Conservation (phyloP, 768 basidiomycete species). For the Lactarius vividus region DNA sequence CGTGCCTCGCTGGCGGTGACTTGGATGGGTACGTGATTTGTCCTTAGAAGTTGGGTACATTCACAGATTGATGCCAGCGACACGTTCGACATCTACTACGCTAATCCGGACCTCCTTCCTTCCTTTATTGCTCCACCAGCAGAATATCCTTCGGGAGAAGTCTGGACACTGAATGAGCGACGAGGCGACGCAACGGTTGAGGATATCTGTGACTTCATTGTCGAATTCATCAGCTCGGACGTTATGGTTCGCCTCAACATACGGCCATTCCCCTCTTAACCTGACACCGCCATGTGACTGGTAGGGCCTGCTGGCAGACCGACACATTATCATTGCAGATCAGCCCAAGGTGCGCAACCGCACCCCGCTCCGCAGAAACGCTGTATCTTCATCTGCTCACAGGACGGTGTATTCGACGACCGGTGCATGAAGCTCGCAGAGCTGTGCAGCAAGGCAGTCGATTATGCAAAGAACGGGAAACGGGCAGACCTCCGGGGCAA, state of each 20-base stretch:
- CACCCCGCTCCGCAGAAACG: neutral
- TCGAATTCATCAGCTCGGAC: slow-evolving; percentile 81
- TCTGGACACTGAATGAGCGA: slow-evolving; percentile 23
- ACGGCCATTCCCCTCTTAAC: neutral
- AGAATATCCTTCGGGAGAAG: slow-evolving; percentile 43
- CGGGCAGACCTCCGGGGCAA: slow-evolving; percentile 49
- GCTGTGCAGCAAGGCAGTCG: slow-evolving; percentile 69
- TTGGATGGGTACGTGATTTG: slow-evolving; percentile 59
- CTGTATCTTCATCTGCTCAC: slow-evolving; percentile 8
- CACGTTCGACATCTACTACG: slow-evolving; percentile 54
- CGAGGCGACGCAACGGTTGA: slow-evolving; percentile 51
- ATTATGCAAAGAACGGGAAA: slow-evolving; percentile 76
- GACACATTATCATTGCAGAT: slow-evolving; percentile 71
- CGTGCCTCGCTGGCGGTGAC: slow-evolving; percentile 72
- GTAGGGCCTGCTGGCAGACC: slow-evolving; percentile 66
- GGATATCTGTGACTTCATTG: slow-evolving; percentile 76
- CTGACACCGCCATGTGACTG: neutral
- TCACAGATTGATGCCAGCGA: slow-evolving; percentile 45
- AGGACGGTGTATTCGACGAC: slow-evolving; percentile 61
- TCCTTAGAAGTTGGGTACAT: neutral
- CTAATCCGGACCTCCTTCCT: slow-evolving; percentile 53
- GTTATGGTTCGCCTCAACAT: slow-evolving; percentile 52
- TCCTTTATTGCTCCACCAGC: slow-evolving; percentile 48
- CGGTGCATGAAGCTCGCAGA: slow-evolving; percentile 57
- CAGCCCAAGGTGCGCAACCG: slow-evolving; percentile 55